Evolutionary conservation across 306 rosid genomes (phyloP).

Genomic region (Echinosophora koreensis): DNA sequence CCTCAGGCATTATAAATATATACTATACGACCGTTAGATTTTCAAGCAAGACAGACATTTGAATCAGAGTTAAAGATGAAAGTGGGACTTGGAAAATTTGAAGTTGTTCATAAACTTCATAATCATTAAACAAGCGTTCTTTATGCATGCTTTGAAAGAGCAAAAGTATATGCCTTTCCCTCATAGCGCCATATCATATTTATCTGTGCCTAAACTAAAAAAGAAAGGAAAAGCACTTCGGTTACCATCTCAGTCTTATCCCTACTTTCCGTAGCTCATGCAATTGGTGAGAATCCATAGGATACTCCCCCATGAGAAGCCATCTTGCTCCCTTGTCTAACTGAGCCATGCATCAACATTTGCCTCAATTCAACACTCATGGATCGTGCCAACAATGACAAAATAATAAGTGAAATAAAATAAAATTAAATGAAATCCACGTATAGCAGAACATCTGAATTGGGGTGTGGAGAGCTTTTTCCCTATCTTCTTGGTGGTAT

Average conservation of each 20-base stretch:
- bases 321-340: no score
- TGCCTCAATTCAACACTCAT: no score
- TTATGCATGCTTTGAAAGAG: background rate
- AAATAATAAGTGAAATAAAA: no score
- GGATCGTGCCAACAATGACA: no score
- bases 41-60: background rate
- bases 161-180: background rate
- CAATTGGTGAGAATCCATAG: slow-evolving; percentile 49
- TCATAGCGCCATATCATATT: background rate
- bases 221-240: background rate
- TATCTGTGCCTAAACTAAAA: background rate
- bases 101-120: background rate
- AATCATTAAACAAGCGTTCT: background rate
- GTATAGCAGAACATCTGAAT: no score
- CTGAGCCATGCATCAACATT: no score
- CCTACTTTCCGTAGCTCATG: slow-evolving; percentile 59
- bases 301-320: no score
- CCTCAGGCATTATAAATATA: no score
- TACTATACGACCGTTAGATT: no score
- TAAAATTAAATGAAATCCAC: no score
- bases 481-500: no score
- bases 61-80: background rate
- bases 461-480: no score
- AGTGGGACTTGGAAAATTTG: background rate
- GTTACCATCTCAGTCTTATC: slow-evolving; percentile 43